A percentile compares a stretch with the other conserved stretches of the same genome.
phyloP scores from a whole-genome alignment of 1,284 basidiomycete genomes.

The Trametes pubescens region DNA sequence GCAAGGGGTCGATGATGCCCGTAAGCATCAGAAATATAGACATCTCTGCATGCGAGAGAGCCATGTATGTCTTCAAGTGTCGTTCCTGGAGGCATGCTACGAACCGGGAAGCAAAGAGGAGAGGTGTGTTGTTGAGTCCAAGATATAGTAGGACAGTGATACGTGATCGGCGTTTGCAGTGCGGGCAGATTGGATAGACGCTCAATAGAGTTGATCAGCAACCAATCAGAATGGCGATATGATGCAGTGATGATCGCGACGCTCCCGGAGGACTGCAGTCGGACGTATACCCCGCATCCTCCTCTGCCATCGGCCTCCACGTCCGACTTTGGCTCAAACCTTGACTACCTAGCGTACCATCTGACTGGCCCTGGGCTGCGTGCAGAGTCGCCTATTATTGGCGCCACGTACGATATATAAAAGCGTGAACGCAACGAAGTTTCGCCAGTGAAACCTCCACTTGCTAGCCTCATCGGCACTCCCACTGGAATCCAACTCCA shows the following conservation, averaged over 20 bases:
- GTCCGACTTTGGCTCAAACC: constrained; percentile 6
- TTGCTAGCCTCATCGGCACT: neutral
- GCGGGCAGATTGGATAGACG: constrained; percentile 19
- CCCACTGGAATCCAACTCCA: neutral
- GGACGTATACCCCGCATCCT: constrained; percentile 12
- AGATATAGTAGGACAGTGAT: too few species aligned
- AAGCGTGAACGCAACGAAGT: too few species aligned
- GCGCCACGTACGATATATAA: too few species aligned
- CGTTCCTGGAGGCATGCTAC: too few species aligned
- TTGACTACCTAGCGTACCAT: neutral
- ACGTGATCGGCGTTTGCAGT: too few species aligned
- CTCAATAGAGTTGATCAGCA: neutral
- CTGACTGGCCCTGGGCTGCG: neutral
- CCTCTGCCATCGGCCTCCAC: constrained; percentile 9
- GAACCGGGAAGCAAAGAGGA: too few species aligned
- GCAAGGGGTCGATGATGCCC: too few species aligned
- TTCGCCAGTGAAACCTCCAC: neutral
- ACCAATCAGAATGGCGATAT: neutral
- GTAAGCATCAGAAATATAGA: too few species aligned
- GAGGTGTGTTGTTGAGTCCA: too few species aligned
- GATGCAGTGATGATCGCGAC: neutral
- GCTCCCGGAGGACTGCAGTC: neutral
- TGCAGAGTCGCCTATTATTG: neutral
- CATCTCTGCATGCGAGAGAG: too few species aligned
- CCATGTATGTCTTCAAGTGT: too few species aligned